A percentile compares a stretch with the other conserved stretches of the same genome.
phyloP scores from a whole-genome alignment of 345 rosid genomes.

The Lumnitzera littorea region DNA sequence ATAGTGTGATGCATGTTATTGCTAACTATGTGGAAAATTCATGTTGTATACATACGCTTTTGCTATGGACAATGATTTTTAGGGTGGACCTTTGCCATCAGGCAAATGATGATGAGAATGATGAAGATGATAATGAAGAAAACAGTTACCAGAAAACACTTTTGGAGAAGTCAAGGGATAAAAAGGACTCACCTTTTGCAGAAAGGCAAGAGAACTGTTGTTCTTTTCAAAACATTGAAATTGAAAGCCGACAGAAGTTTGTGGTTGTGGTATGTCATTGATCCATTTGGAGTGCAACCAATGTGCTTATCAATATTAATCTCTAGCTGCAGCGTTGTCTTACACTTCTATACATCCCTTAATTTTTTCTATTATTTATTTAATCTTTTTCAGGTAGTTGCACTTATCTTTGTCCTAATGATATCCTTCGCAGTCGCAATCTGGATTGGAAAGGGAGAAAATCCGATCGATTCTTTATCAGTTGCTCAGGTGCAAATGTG shows the following conservation, averaged over 20 bases:
- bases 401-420: constrained; percentile 39
- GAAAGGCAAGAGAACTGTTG: constrained; percentile 36
- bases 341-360: background rate
- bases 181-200: constrained; percentile 22
- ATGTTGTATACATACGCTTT: constrained; percentile 17
- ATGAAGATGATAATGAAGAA: constrained; percentile 45
- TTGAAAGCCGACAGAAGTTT: constrained; percentile 53
- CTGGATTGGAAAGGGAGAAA: constrained; percentile 51
- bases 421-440: constrained; percentile 40
- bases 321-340: background rate
- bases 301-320: background rate
- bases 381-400: constrained; percentile 24
- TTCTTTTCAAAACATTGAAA: constrained; percentile 35
- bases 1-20: background rate
- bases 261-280: constrained; percentile 38
- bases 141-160: constrained; percentile 30
- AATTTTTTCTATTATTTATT: background rate
- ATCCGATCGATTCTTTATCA: constrained; percentile 34
- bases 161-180: constrained; percentile 31
- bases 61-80: constrained; percentile 35
- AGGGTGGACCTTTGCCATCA: constrained; percentile 81
- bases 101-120: constrained; percentile 41
- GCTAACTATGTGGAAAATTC: constrained; percentile 3
- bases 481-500: constrained; percentile 33
- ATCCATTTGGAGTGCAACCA: background rate